Evolutionary conservation across 2,329 filamentous ascomycete genomes (phyloP), one percentile per base, ranked within the genome.

Genomic region (Incumbomyces delicatus): DNA sequence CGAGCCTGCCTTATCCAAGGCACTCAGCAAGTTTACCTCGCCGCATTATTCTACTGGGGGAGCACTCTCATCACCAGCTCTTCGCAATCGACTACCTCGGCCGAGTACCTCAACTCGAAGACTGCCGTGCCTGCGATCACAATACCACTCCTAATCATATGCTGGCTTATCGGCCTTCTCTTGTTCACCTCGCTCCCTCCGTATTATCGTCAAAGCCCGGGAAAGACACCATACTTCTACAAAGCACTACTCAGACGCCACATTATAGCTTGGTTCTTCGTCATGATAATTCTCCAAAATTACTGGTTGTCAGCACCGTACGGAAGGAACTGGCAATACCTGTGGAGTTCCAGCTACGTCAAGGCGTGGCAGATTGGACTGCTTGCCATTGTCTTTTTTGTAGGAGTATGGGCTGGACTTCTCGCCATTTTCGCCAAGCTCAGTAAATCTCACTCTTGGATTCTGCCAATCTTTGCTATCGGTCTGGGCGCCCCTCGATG

Each of bases 261-360:
- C 60, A 73, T 78, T 47, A 50, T 60, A 34, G 33, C 58, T 38
- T 56, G 58, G 55, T 48, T 55, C 48, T 37, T 44, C 18, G 20
- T 35, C 33, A 18, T 35, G 37, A n/a, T 50, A 29, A 40, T 77
- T 49, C 63, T 80, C 27, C 76, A 78, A 59, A 79, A 79, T 63
- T 77, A 75, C 66, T 80, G 72, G 65, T 68, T 80, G n/a, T 73
- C 72, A 10, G 68, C 76, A 1, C 74, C 72, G 6, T 79, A 78
- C 57, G 76, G 76, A 18, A 71, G 77, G 48, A 79, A 77, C 59
- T 80, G 77, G 77, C 61, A 65, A 29, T 80, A 68, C 60, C 69
- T 78, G 30, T 79, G 74, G 68, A 62, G 62, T 41, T 70, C 69
- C 27, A 61, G 70, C 46, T 64, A 71, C 52, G 70, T 71, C 2